Base-by-base conservation (phyloP, 495 filamentous ascomycete species). In the Aspergillus bertholletiae region DNA sequence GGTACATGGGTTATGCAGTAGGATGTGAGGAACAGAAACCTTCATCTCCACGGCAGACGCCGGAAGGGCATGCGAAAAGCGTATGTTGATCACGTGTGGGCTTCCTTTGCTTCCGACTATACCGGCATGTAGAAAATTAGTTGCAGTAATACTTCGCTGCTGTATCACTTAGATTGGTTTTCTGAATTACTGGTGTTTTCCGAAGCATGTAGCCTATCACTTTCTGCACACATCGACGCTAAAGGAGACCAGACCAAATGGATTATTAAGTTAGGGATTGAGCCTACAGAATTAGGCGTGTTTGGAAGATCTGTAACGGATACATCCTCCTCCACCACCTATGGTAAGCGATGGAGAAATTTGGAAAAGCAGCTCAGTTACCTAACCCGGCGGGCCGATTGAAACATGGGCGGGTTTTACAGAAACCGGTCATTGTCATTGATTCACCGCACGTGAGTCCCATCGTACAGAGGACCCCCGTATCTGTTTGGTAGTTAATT, bases 11-110 rank as follows among this genome's bases (percentile, higher is more conserved):
- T 23, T 21, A 40, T 40, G 18, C 37, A 13, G 5, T 18, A 5
- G 37, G 37, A 20, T 37, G n/a, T 40, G 37, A 40, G 37, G 37
- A 40, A 40, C 37, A 40, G 37, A 17, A 47, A 30, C 24, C 23
- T 20, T 20, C 26, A 28, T 28, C 45, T 15, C 3, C 35, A 58
- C 56, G 56, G 56, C 56, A 59, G 21, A 46, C 40, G 34, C 51
- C 56, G 51, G 56, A 54, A 58, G n/a, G 27, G 46, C 22, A 49
- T 34, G 46, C 28, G n/a, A 18, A 49, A 34, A 9, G 30, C 30
- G 30, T 34, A 34, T 34, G 13, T 20, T 3, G 1, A 35, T 49
- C 56, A 59, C 56, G 51, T 59, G 56, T 26, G 20, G 7, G 7
- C 18, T 22, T 13, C 30, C 27, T n/a, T 9, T 5, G 9, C 27